These are phyloP conservation scores for Candida khao-thaluensis DNA, from an alignment of 805 yeast species.

Conservation along the genomic window DNA sequence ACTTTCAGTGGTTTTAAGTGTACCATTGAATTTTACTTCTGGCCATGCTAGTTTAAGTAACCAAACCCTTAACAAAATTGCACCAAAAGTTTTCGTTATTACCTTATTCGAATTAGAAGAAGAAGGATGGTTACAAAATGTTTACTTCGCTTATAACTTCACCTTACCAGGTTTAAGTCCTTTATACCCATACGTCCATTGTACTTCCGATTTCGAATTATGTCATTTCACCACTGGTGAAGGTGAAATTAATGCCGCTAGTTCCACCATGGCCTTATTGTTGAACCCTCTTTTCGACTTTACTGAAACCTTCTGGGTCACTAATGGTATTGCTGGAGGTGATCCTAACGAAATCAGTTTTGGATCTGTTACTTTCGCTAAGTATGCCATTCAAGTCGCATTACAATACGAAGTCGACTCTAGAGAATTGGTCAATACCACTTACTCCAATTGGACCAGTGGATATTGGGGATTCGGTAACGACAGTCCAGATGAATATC, in stretches of 20 bases:
- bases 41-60: not conserved
- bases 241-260: slow-evolving; percentile 66
- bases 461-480: slow-evolving; percentile 62
- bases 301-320: slow-evolving; percentile 56
- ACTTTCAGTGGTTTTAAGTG: slow-evolving; percentile 5
- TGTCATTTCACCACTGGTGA: slow-evolving; percentile 70
- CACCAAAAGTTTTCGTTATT: slow-evolving; percentile 55
- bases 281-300: slow-evolving; percentile 57
- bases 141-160: slow-evolving; percentile 51
- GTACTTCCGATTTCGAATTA: slow-evolving; percentile 47
- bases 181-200: slow-evolving; percentile 54
- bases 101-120: slow-evolving; percentile 56
- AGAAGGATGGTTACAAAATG: slow-evolving; percentile 50
- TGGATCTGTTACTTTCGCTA: slow-evolving; percentile 61
- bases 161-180: slow-evolving; percentile 69
- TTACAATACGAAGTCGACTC: slow-evolving; percentile 51
- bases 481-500: slow-evolving; percentile 48
- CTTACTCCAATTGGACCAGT: slow-evolving; percentile 51
- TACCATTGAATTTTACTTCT: slow-evolving; percentile 6
- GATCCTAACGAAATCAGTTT: slow-evolving; percentile 55
- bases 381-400: slow-evolving; percentile 60
- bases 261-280: slow-evolving; percentile 53
- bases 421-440: slow-evolving; percentile 32
- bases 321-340: slow-evolving; percentile 69
- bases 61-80: slow-evolving; percentile 17